Evolutionary conservation across 306 rosid genomes (phyloP), one percentile per base, ranked within the genome.

Genomic region (Mimosa bimucronata): DNA sequence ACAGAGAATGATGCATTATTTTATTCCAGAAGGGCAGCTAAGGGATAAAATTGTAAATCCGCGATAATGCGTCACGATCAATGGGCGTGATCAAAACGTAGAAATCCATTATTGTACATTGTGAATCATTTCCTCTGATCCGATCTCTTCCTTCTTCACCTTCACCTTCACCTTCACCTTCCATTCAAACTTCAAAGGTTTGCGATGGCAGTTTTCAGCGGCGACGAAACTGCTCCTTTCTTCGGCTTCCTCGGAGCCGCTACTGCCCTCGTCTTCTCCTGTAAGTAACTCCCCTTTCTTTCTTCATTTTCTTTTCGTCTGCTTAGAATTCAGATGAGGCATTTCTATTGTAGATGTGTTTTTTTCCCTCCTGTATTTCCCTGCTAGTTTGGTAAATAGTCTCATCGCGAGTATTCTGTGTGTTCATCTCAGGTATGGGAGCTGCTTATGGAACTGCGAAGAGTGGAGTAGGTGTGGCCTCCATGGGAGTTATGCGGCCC

Each of bases 391-490:
- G 34, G 12, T 48, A 13, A 40, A 4, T n/a, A 40, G 73, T 68
- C 31, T 12, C 11, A 12, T 68, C 34, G 31, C 42, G 15, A 68
- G 34, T 40, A 41, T 40, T 41, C 18, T 12, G 31, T 68, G 21
- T 23, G 30, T 68, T 23, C 19, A 9, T 79, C 40, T n/a, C 74
- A 91, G 97, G 97, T 75, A 92, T 92, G 97, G 94, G 94, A 13
- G 93, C 93, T n/a, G 92, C 91, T 5, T 92, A 92, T 50, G 94
- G 94, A 72, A 92, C 92, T 0, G 93, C 94, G 1, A 92, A 92
- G 91, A 90, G 97, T 50, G 94, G 93, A 11, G 94, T 92, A 55
- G 97, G 97, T 1, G 94, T 92, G 79, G 97, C 94, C 0, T 88
- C 92, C 7, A 92, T 92, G 94, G 97, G 92, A 28, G 94, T 90